Evolutionary conservation across 257 asterid species (phyloP), one percentile per base, ranked within the genome.

Genomic region (Orobanche coerulescens): DNA sequence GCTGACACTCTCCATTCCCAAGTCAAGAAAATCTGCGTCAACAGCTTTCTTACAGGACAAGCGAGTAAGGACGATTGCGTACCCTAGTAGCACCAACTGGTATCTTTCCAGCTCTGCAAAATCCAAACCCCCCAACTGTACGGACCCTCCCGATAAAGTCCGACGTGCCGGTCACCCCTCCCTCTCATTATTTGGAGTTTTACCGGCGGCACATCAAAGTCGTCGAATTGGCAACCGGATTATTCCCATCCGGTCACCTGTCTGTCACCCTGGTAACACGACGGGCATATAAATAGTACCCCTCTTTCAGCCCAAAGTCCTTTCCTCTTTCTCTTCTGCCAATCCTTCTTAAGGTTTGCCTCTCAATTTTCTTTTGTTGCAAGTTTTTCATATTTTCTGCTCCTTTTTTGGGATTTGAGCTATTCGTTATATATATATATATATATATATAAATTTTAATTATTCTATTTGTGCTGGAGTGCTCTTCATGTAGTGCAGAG

Each of bases 141-240:
- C 89, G 89, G 89, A 76, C 58, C 49, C n/a, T 75, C 73, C 82
- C 85, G 28, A 83, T 64, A 70, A 67, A 62, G 40, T 75, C 87
- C 68, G 54, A 81, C 92, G 82, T 83, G 95, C 62, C 84, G 76
- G 82, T 79, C 74, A 76, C 81, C 79, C 52, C 49, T 72, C 66
- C 25, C 64, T 58, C 1, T 70, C 67, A 5, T 30, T 67, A 11
- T 78, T 66, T 61, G 50, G 61, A 53, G 19, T 5, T 10, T 33
- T 22, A 9, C 71, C 78, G n/a, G n/a, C 74, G 42, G 67, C 24
- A 22, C 15, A 54, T 2, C 73, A 76, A 74, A 47, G 77, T 24
- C 61, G 19, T 61, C 52, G 5, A 30, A 31, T 71, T 30, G 5
- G 33, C 68, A 20, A 71, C 72, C 74, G 81, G 74, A 31, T 15